Conservation (phyloP, 129 eudicot species). For the Solidago caesia region DNA sequence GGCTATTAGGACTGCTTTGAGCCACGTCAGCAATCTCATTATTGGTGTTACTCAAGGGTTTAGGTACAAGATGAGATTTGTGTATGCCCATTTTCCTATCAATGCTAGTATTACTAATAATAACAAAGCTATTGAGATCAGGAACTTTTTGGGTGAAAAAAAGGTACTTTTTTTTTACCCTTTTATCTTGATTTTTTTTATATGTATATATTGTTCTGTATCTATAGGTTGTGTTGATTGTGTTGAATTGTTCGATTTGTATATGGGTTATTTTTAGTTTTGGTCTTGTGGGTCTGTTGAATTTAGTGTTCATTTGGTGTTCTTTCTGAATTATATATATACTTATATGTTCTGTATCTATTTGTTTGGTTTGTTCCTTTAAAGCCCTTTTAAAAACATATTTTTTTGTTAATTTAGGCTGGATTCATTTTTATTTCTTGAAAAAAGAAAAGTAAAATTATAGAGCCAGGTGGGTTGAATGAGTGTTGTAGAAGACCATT, state of each 20-base stretch:
- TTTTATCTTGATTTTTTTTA: neutral
- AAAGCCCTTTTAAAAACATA: neutral
- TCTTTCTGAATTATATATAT: neutral
- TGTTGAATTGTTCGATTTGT: neutral
- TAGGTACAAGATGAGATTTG: slow-evolving; percentile 44
- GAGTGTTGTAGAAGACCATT: too few relatives aligned
- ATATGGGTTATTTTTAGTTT: neutral
- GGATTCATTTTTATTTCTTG: too few relatives aligned
- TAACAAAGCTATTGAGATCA: slow-evolving; percentile 40
- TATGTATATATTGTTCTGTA: neutral
- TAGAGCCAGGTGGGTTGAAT: too few relatives aligned
- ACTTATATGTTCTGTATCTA: too few relatives aligned
- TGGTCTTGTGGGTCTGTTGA: neutral
- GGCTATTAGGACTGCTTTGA: slow-evolving; percentile 38
- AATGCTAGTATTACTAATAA: slow-evolving; percentile 34
- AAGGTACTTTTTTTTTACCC: slow-evolving; percentile 7
- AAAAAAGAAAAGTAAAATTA: too few relatives aligned
- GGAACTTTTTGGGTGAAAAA: slow-evolving; percentile 43
- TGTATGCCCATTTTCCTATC: slow-evolving; percentile 40
- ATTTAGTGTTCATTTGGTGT: neutral
- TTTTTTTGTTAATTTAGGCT: too few relatives aligned
- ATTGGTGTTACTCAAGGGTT: slow-evolving; percentile 38
- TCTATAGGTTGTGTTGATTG: neutral
- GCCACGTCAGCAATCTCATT: slow-evolving; percentile 35
- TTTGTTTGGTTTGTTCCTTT: neutral